Conservation (phyloP, 257 asterid species). For the Datura wrightii region DNA sequence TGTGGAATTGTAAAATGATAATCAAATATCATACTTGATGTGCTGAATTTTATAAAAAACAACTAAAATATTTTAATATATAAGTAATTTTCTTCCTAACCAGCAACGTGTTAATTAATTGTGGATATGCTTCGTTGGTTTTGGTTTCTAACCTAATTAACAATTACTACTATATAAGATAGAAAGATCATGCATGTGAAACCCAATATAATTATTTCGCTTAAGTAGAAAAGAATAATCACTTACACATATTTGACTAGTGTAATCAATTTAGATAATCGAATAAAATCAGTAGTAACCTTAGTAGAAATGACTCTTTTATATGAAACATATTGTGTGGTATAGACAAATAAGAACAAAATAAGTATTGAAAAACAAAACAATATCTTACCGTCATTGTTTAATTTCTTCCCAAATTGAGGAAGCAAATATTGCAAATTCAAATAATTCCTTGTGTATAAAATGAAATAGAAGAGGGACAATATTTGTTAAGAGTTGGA, state of each 20-base stretch:
- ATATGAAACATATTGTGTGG: background rate
- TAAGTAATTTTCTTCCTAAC: background rate
- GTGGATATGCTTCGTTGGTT: background rate
- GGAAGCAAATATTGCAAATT: conserved; percentile 14
- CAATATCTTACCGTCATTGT: conserved; percentile 19
- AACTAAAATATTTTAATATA: background rate
- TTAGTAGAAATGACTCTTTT: background rate
- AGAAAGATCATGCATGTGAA: conserved; percentile 18
- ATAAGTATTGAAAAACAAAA: background rate
- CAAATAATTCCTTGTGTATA: conserved; percentile 16
- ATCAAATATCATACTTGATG: background rate
- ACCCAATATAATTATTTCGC: background rate
- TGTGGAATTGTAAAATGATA: background rate
- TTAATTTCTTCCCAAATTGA: conserved; percentile 8
- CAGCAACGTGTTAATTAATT: background rate
- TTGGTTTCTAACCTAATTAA: conserved; percentile 12
- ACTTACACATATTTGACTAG: background rate
- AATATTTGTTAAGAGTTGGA: background rate
- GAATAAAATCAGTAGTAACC: too few species aligned
- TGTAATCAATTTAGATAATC: background rate
- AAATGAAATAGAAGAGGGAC: background rate
- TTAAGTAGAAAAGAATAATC: background rate
- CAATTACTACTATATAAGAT: background rate
- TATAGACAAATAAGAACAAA: background rate
- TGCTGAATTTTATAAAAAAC: background rate